A percentile compares a stretch with the other conserved stretches of the same genome.
phyloP scores from a whole-genome alignment of 2,329 filamentous ascomycete genomes.

The Trichoderma endophyticum region DNA sequence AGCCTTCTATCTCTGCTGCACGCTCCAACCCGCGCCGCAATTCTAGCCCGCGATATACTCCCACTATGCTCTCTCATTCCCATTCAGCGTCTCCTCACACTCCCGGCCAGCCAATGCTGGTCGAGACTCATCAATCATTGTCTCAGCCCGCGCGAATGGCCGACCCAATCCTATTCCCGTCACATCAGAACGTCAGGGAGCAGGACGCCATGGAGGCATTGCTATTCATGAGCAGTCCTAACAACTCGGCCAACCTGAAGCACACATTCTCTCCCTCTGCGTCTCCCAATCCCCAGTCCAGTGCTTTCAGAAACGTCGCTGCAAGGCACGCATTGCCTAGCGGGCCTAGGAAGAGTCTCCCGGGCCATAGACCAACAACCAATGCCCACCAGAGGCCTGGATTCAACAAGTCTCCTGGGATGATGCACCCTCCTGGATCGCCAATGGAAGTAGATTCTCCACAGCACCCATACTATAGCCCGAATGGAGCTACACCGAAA shows the following conservation, averaged over 20 bases:
- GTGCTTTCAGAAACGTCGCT: constrained; percentile 20
- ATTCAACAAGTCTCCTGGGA: constrained; percentile 46
- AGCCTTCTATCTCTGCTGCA: constrained; percentile 43
- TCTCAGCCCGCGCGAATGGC: constrained; percentile 30
- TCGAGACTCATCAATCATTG: constrained; percentile 31
- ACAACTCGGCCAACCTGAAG: constrained; percentile 64
- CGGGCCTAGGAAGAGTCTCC: constrained; percentile 51
- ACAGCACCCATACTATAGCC: constrained; percentile 28
- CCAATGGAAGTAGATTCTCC: constrained; percentile 48
- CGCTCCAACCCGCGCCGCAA: constrained; percentile 46
- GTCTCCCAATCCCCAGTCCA: constrained; percentile 33
- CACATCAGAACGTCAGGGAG: constrained; percentile 64
- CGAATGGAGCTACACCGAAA: constrained; percentile 39
- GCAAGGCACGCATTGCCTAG: constrained; percentile 42
- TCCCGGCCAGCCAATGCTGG: constrained; percentile 37
- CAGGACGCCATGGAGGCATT: constrained; percentile 79
- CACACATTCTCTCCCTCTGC: constrained; percentile 48
- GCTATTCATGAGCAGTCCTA: constrained; percentile 77
- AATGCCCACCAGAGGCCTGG: constrained; percentile 44
- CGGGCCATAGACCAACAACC: constrained; percentile 43
- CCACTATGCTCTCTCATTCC: constrained; percentile 48
- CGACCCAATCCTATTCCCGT: constrained; percentile 61
- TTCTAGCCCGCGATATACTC: constrained; percentile 48
- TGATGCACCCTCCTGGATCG: constrained; percentile 35
- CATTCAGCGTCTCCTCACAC: constrained; percentile 47